Base-by-base conservation (phyloP, 345 rosid species). In the Heritiera fomes region DNA sequence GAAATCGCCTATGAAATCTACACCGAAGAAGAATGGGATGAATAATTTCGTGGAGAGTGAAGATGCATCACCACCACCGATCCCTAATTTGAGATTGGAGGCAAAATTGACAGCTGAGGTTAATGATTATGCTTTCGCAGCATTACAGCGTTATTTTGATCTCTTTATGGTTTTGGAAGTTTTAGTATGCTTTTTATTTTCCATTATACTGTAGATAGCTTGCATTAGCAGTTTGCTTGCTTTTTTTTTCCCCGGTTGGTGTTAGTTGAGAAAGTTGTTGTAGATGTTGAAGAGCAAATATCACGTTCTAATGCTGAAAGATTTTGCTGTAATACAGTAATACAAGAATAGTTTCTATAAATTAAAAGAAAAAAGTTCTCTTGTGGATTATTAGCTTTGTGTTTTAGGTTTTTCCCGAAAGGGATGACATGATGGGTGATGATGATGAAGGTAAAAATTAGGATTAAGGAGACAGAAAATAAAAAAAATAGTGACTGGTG, bases 41-140 rank as follows among this genome's bases (percentile, higher is more conserved):
- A 73, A 60, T 68, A 81, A 79, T 79, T 69, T 65, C 61, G 70
- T 47, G 8, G 80, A 80, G 76, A 60, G 61, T 58, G 80, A 67
- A 32, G 84, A 67, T 70, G 77, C 68, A 45, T 75, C 82, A 41
- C 76, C 89, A 8, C 83, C 86, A 38, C 62, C 76, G 52, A 76
- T 91, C 53, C 91, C 91, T 17, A 91, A 92, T 87, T 83, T 95
- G 78, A 88, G 93, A 23, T 82, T 92, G 49, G 97, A 95, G 86
- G 98, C 91, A 34, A 93, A 91, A 77, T 71, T 92, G 83, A 87
- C 78, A 74, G 94, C 91, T n/a, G 94, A 92, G 96, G 98, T 91
- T n/a, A 79, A 87, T 82, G 20, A 79, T 65, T n/a, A 17, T 71
- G 71, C n/a, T 40, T 50, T 65, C 23, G 11, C 18, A 13, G 60